Evolutionary conservation across 2,329 filamentous ascomycete species (phyloP), one percentile per base, ranked within the genome.

Genomic region (Venturia nashicola): DNA sequence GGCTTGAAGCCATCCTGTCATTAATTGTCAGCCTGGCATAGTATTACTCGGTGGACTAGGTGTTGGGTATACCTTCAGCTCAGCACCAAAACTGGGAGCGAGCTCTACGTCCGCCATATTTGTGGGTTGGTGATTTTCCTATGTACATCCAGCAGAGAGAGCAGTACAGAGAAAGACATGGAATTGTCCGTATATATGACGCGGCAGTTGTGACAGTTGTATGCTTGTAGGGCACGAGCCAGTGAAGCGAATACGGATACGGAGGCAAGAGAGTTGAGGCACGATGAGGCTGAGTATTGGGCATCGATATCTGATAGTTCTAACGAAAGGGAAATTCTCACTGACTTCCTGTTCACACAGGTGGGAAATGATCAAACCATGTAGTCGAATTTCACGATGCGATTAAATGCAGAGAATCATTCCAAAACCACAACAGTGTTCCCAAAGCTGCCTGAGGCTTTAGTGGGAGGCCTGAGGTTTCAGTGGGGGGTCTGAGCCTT

Each of bases 1-100:
- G 91, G 86, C 77, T 95, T 97, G 82, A 97, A 99, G 73, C 89
- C 90, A 86, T 99, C 94, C 91, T 97, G 64, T 64, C 61, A 5
- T 42, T 16, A 23, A 16, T 9, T 12, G 51, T 57, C 51, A 63
- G 46, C 34, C 48, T 57, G 6, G n/a, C 48, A 43, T 34, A 34
- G 27, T 63, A 32, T 40, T 36, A 23, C 9, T 44, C 48, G 23
- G 46, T 32, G 20, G 46, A 23, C 40, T 20, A 9, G 2, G n/a
- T 32, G 8, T 48, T 6, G 60, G 20, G 59, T 73, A 67, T 79
- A 92, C 91, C 88, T 96, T 97, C 75, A 97, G 83, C 80, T 97
- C 92, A 65, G 88, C 85, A 78, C 94, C 94, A 77, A 99, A 96
- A 71, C 90, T 89, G 73, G 90, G 90, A 78, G 86, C 82, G 73